Conservation (phyloP, 441 rosid species). For the Pelargonium citronellum region DNA sequence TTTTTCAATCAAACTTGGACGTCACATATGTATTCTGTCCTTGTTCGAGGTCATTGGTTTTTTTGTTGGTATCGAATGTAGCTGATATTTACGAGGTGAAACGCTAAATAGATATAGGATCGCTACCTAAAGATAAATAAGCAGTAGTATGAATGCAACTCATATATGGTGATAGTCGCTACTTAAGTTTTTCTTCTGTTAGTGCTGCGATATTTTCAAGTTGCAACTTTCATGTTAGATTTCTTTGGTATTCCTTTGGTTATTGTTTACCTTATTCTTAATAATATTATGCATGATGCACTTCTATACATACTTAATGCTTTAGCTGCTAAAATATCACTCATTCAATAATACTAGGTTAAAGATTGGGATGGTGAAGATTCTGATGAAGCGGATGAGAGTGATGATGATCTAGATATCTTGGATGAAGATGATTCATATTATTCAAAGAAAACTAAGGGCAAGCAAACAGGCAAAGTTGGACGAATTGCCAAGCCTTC, state of each 20-base stretch:
- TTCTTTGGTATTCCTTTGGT: slow-evolving; percentile 2
- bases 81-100: not conserved
- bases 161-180: not conserved
- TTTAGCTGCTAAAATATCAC: slow-evolving; percentile 14
- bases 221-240: not conserved
- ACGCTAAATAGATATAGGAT: not conserved
- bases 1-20: not conserved
- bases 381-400: slow-evolving; percentile 67
- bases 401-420: slow-evolving; percentile 56
- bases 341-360: slow-evolving; percentile 39
- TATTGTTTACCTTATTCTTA: slow-evolving; percentile 7
- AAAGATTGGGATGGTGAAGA: slow-evolving; percentile 76
- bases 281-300: slow-evolving; percentile 8
- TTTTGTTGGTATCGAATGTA: not conserved
- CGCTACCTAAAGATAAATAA: not conserved
- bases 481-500: slow-evolving; percentile 41
- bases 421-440: slow-evolving; percentile 73
- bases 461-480: slow-evolving; percentile 56
- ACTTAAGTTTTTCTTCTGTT: not conserved
- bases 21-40: not conserved
- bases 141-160: not conserved
- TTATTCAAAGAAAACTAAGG: slow-evolving; percentile 54
- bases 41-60: not conserved
- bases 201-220: not conserved
- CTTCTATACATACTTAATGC: slow-evolving; percentile 1